These are phyloP conservation scores for Jatropha multifida DNA, from an alignment of 441 rosid species.

Conservation along the genomic window DNA sequence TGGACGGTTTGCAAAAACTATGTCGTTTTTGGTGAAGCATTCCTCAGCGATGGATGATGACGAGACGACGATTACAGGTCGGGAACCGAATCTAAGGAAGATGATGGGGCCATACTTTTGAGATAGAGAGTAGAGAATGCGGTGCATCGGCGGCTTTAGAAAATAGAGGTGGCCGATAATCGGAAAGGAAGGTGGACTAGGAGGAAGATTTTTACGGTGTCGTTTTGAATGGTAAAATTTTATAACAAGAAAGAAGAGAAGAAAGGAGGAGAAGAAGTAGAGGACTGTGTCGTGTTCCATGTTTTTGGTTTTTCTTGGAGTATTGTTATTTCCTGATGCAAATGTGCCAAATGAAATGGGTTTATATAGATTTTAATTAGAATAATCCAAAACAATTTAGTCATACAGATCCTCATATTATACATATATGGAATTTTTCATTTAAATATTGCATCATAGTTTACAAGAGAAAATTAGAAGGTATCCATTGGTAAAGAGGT, in stretches of 20 bases:
- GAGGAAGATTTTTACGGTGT: constrained; percentile 39
- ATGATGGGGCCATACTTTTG: constrained; percentile 40
- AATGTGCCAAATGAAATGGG: no score
- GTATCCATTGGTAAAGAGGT: no score
- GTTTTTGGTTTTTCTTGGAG: no score
- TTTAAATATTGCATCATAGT: no score
- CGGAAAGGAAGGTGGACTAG: constrained; percentile 52
- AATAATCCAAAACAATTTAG: no score
- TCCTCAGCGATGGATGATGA: constrained; percentile 41
- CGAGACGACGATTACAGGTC: constrained; percentile 41
- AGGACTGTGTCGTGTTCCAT: not conserved
- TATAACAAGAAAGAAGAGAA: constrained; percentile 17
- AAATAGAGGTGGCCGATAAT: constrained; percentile 62
- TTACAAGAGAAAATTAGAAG: no score
- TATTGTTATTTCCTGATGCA: no score
- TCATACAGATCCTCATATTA: no score
- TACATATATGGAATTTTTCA: no score
- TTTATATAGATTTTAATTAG: no score
- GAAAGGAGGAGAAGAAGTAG: constrained; percentile 15
- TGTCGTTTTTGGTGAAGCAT: constrained; percentile 50
- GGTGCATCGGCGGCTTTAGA: constrained; percentile 54
- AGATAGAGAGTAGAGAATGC: constrained; percentile 29
- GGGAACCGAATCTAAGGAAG: constrained; percentile 43
- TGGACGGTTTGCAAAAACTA: constrained; percentile 54
- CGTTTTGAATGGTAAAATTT: constrained; percentile 18